Evolutionary conservation across 2,329 filamentous ascomycete species (phyloP), one percentile per base, ranked within the genome.

Genomic region (Tolypocladium cylindrosporum): DNA sequence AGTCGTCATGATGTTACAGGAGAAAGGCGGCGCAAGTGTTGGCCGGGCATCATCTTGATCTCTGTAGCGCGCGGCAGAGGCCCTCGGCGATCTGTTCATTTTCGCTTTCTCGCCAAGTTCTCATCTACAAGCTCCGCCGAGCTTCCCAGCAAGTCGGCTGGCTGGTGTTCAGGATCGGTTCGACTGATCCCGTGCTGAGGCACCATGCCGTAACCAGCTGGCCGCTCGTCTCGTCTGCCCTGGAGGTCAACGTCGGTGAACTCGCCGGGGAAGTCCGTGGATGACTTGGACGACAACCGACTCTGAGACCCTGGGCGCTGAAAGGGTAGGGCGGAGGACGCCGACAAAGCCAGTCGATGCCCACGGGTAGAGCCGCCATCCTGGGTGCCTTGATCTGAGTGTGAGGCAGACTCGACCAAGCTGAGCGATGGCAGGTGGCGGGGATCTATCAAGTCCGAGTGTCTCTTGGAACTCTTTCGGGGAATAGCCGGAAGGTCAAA

Each of bases 391-490:
- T 43, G 61, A 45, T 59, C 63, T 6, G 59, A 60, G 4, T 61
- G 57, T 34, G 65, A 59, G 24, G 24, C 31, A 6, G 58, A 60
- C 11, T 57, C 55, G 8, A 59, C 59, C n/a, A 72, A 41, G 56
- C 71, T 72, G 48, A 76, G 67, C 27, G 75, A 74, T 10, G 72
- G 68, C 27, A 70, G 63, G 14, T 69, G 69, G 37, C 65, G 63
- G 57, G 62, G 67, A 31, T 72, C 65, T n/a, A 69, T 70, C 37
- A 64, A 67, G 45, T 70, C 74, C 2, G 82, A 84, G 59, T 79
- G 73, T 59, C 87, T 80, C 67, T 85, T 85, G 0, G 89, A 91
- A 68, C 87, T 91, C 72, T 87, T 90, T 37, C 88, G 80, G 2
- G 89, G 88, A 39, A 91, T 80, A 9, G 80, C 76, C 0, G 85